Conservation (phyloP, 1,284 basidiomycete genomes). For the Microbotryum lychnidis-dioicae region DNA sequence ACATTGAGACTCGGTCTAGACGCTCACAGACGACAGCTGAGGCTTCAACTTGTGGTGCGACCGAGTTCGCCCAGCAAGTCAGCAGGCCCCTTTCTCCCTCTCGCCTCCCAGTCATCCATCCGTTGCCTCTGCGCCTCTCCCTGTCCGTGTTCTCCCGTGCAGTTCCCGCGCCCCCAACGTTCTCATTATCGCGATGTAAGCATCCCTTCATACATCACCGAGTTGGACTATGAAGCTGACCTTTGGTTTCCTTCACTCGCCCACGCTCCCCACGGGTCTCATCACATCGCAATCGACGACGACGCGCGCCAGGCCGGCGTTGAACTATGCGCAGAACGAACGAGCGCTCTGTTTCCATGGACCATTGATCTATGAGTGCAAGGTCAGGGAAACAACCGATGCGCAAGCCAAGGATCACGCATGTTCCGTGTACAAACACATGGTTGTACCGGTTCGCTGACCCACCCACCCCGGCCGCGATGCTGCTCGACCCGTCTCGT, state of each 20-base stretch:
- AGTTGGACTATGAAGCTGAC: no score
- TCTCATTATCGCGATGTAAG: background rate
- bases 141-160: background rate
- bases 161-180: background rate
- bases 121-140: no score
- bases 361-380: constrained; percentile 83
- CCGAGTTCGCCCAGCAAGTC: no score
- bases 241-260: background rate
- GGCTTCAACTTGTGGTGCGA: no score
- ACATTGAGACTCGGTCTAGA: no score
- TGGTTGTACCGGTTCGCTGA: background rate
- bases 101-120: no score
- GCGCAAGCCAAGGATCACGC: no score
- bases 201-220: no score
- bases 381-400: constrained; percentile 44
- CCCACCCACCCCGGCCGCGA: background rate
- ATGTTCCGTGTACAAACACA: background rate
- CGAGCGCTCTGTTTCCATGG: constrained; percentile 89
- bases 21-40: no score
- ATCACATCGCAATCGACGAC: background rate
- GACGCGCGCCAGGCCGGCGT: constrained; percentile 16
- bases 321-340: constrained; percentile 50
- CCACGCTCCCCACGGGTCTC: background rate
- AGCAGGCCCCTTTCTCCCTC: no score
- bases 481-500: background rate